A percentile compares a stretch with the other conserved stretches of the same genome.
phyloP scores from a whole-genome alignment of 345 rosid species.

The Arabidopsis arenosa region DNA sequence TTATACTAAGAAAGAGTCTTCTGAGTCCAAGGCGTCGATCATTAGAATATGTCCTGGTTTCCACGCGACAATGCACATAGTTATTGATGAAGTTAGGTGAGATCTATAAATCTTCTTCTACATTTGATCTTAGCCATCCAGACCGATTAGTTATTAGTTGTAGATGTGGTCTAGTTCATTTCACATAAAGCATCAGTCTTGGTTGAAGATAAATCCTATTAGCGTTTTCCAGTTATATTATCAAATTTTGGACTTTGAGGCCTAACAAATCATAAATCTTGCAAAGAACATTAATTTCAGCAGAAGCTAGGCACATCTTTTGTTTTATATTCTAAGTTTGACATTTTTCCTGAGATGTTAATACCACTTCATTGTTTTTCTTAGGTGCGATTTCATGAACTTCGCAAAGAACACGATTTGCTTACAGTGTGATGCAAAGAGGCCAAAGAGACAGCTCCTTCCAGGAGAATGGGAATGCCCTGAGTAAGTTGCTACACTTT shows the following conservation, averaged over 20 bases:
- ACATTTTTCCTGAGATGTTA: slow-evolving; percentile 31
- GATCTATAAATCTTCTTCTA: slow-evolving; percentile 1
- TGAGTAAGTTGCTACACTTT: slow-evolving; percentile 62
- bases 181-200: not conserved
- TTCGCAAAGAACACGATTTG: slow-evolving; percentile 93
- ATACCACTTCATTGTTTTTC: slow-evolving; percentile 10
- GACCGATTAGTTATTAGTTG: not conserved
- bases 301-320: not conserved
- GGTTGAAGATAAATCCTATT: not conserved
- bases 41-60: not conserved
- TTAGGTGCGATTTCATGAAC: slow-evolving; percentile 97
- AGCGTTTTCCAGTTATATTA: not conserved
- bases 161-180: not conserved
- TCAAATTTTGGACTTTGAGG: not conserved
- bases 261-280: not conserved
- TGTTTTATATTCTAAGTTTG: not conserved
- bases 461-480: slow-evolving; percentile 99
- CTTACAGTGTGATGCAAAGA: slow-evolving; percentile 97
- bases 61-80: not conserved
- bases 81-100: not conserved
- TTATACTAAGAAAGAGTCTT: slow-evolving; percentile 15
- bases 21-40: not conserved
- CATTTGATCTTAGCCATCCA: slow-evolving; percentile 4
- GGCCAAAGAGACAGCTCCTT: slow-evolving; percentile 94
- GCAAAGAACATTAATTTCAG: not conserved